Evolutionary conservation across 73 alveolate species (phyloP), one percentile per base, ranked within the genome.

Genomic region (Paramecium caudatum): DNA sequence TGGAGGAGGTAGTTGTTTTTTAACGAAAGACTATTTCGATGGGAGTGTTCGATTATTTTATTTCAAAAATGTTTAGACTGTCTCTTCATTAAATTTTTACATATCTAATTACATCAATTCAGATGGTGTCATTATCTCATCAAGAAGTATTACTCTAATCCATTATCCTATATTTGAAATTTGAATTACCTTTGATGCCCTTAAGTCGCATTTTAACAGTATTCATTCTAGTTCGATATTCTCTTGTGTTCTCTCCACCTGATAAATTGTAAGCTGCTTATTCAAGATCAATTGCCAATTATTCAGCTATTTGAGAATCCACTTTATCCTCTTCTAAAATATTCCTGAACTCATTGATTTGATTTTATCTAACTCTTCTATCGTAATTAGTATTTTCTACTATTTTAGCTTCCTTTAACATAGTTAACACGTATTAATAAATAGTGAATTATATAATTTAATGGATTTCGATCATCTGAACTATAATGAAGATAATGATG

Each of bases 221-320:
- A 68, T 68, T 68, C 34, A 68, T 25, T 34, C 84, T 32, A 34
- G 84, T 68, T 68, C 84, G 30, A 68, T 68, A 68, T 8, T 68
- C 84, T 9, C 84, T 68, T 3, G 47, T 68, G 34, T 68, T 68
- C 3, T 68, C 84, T n/a, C 84, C 84, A 34, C 50, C 50, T 30
- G 84, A 68, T 68, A 68, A 34, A 3, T 68, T 49, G 15, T 32
- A 68, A 5, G 84, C 84, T 3, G 84, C 84, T 19, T 68, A 68
- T 68, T 68, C 84, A 32, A 68, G 84, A 30, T 68, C 9, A 32
- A 17, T 68, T 3, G 84, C 30, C 17, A 68, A 37, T 34, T 10
- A 32, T 68, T 37, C 30, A 68, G 61, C 84, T 12, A 32, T 16
- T 25, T 68, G 55, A 12, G 25, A 1, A 25, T 37, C 27, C 30